A percentile compares a stretch with the other conserved stretches of the same genome.
These are phyloP conservation scores for Protoeuglena noctilucae DNA, from an alignment of 139 green algal genomes.

Conservation along the genomic window DNA sequence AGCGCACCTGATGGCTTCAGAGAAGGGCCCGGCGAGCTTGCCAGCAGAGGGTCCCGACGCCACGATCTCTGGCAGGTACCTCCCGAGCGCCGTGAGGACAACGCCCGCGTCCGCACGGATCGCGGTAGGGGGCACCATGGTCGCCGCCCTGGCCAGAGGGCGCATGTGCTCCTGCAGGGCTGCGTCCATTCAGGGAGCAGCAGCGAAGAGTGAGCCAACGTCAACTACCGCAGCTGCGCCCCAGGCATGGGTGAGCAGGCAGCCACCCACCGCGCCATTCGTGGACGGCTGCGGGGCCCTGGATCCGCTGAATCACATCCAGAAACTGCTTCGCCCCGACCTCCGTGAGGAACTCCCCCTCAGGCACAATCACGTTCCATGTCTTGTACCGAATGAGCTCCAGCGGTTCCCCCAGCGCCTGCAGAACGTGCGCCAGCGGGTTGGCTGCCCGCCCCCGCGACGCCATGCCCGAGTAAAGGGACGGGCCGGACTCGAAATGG, in stretches of 20 bases:
- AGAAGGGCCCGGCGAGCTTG: conserved; percentile 68
- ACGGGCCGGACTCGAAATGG: conserved; percentile 76
- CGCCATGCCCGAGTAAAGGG: conserved; percentile 51
- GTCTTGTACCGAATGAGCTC: conserved; percentile 71
- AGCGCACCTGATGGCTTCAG: conserved; percentile 22
- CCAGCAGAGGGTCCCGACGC: conserved; percentile 17
- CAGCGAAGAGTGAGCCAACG: neutral
- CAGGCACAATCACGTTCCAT: conserved; percentile 89
- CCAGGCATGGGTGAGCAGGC: neutral
- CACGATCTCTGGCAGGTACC: conserved; percentile 56
- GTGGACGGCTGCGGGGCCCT: conserved; percentile 20
- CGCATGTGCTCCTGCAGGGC: conserved; percentile 56
- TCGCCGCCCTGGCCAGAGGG: conserved; percentile 56
- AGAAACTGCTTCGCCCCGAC: conserved; percentile 56
- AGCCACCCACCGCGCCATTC: conserved; percentile 36
- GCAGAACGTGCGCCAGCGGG: conserved; percentile 59
- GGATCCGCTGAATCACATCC: conserved; percentile 32
- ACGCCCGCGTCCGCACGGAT: conserved; percentile 45
- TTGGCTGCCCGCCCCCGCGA: conserved; percentile 40
- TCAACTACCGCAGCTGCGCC: neutral
- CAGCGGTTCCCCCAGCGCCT: conserved; percentile 58
- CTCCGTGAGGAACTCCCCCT: conserved; percentile 63
- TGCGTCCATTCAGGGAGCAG: neutral
- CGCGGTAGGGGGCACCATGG: conserved; percentile 64
- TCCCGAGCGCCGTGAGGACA: conserved; percentile 39